Base-by-base conservation (phyloP, 2,329 filamentous ascomycete species). In the Aspergillus quadricinctus region DNA sequence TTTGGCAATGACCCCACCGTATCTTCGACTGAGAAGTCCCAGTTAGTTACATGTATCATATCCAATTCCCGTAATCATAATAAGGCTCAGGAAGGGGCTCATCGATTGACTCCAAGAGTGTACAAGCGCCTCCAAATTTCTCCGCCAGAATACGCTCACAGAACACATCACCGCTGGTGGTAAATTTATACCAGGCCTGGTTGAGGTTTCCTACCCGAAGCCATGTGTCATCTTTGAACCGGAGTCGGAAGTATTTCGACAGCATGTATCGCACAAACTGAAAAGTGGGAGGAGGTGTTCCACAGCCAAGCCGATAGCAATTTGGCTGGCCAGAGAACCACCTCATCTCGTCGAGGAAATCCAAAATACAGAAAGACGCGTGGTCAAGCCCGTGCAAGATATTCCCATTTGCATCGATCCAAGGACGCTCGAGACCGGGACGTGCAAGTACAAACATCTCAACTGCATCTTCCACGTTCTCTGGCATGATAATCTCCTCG, bases 231-330 rank as follows among this genome's bases (percentile, higher is more conserved):
- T 10, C 40, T 43, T 21, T 43, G 11, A 58, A 50, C 19, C 50
- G 28, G 4, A 58, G n/a, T 17, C 46, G 35, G 17, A 56, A 55
- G 19, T 53, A 58, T 37, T 50, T 53, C 1, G 49, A 46, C 14
- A 55, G 40, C 56, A 58, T 53, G 35, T 58, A 50, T 25, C 55
- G 49, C 1, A 35, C 48, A 19, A 56, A 55, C 10, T 50, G 55
- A 28, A 43, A 11, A 23, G 23, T 23, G 19, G 19, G 19, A 4
- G 25, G 21, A 29, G 37, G 53, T 0, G 53, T 14, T 10, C n/a
- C 6, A 28, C 52, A 40, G n/a, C 41, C 31, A 3, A 11, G 21
- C 11, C 14, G 17, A 7, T 58, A 55, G 49, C 31, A 40, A 45
- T 55, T 58, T 6, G 53, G 49, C 6, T 55, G 25, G 1, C 56